phyloP scores from a whole-genome alignment of 169 alveolate genomes.

The Eimeria falciformis region DNA sequence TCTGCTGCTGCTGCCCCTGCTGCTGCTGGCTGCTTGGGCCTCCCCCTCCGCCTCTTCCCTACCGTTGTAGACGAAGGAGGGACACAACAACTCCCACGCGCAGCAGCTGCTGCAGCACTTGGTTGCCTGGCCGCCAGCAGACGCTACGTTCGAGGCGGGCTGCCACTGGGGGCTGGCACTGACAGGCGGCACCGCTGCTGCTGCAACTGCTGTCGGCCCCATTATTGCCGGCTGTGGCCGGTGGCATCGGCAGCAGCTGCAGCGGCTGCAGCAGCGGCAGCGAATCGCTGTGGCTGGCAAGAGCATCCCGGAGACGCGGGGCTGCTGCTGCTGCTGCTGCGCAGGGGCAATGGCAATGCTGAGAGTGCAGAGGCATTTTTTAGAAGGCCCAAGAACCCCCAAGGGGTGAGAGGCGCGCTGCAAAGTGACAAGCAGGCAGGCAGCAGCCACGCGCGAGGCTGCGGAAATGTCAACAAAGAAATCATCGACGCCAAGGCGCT shows the following conservation, averaged over 20 bases:
- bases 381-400: neutral
- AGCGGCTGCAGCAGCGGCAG: constrained; percentile 23
- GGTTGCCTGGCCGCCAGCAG: too few relatives aligned
- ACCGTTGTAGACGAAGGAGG: neutral
- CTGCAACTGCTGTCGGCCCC: neutral
- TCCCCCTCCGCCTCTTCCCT: neutral
- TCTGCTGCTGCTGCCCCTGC: neutral
- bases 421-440: neutral
- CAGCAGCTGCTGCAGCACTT: neutral
- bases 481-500: constrained; percentile 70
- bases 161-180: too few relatives aligned
- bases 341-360: neutral
- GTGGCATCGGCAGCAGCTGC: neutral
- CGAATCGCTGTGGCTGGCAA: neutral
- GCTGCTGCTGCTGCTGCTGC: neutral
- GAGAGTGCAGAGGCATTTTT: neutral
- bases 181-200: neutral
- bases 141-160: too few relatives aligned
- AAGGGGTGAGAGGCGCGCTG: neutral
- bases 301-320: neutral
- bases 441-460: neutral
- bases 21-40: constrained; percentile 1
- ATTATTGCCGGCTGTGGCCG: neutral
- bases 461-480: constrained; percentile 32
- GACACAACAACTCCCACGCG: neutral